A percentile compares a stretch with the other conserved stretches of the same genome.
Conservation (phyloP, 345 rosid genomes). For the Rhizophora mangle region DNA sequence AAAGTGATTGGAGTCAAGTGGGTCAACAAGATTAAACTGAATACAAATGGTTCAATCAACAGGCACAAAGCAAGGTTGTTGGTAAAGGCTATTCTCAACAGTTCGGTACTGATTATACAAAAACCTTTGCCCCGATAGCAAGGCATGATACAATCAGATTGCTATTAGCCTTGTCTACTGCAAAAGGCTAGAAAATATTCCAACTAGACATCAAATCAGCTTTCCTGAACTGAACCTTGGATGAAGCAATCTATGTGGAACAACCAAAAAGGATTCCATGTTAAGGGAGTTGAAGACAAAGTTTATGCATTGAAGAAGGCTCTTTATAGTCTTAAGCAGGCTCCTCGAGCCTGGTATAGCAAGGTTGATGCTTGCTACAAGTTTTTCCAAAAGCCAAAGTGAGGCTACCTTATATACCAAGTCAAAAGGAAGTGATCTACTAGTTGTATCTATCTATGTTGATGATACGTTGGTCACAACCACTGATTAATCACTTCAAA, state of each 20-base stretch:
- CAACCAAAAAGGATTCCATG: not conserved
- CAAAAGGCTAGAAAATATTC: not conserved
- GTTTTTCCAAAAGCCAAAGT: too few relatives aligned
- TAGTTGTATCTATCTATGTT: too few relatives aligned
- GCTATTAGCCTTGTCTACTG: not conserved
- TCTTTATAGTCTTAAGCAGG: too few relatives aligned
- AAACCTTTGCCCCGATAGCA: not conserved
- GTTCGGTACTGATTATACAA: not conserved
- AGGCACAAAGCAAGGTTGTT: rapidly evolving
- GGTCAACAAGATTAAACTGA: not conserved
- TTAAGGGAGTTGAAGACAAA: too few relatives aligned
- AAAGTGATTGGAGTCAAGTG: rapidly evolving
- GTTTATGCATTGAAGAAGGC: too few relatives aligned
- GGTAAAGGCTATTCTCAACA: not conserved
- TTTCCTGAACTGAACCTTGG: not conserved
- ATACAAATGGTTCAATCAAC: not conserved
- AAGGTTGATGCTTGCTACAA: too few relatives aligned
- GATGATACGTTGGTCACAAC: too few relatives aligned
- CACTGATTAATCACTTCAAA: too few relatives aligned
- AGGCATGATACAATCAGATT: not conserved
- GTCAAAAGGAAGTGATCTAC: too few relatives aligned
- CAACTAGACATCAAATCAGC: not conserved
- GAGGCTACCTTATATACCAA: too few relatives aligned
- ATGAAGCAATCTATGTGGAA: too few relatives aligned
- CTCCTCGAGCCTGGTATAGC: too few relatives aligned